Evolutionary conservation across 2,329 filamentous ascomycete species (phyloP).

Genomic region (Teratosphaeria destructans): DNA sequence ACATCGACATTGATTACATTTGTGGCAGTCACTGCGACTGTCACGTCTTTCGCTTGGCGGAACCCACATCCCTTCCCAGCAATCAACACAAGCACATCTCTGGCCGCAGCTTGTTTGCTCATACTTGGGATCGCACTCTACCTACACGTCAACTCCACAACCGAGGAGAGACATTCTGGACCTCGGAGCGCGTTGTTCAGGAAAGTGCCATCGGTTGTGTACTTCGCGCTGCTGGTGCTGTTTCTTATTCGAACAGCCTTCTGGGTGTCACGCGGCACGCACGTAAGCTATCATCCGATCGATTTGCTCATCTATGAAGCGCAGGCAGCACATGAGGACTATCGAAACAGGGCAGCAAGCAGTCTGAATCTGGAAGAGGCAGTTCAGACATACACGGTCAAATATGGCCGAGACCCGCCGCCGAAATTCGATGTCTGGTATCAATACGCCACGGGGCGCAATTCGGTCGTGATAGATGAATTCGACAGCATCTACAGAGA

Average conservation of each 20-base stretch:
- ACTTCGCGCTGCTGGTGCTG: slow-evolving; percentile 30
- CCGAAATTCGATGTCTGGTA: slow-evolving; percentile 53
- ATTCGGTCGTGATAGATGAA: slow-evolving; percentile 47
- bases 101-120: slow-evolving; percentile 12
- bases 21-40: slow-evolving; percentile 25
- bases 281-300: slow-evolving; percentile 43
- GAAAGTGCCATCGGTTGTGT: slow-evolving; percentile 21
- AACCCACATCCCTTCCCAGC: slow-evolving; percentile 23
- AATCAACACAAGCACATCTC: slow-evolving; percentile 11
- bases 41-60: slow-evolving; percentile 23
- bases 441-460: slow-evolving; percentile 42
- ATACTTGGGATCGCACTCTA: slow-evolving; percentile 24
- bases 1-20: slow-evolving; percentile 30
- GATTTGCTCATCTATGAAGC: slow-evolving; percentile 44
- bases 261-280: slow-evolving; percentile 30
- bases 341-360: slow-evolving; percentile 36
- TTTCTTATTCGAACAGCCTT: slow-evolving; percentile 33
- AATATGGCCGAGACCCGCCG: slow-evolving; percentile 46
- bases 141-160: slow-evolving; percentile 13
- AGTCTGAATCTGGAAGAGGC: slow-evolving; percentile 41
- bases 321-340: slow-evolving; percentile 38
- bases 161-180: slow-evolving; percentile 3
- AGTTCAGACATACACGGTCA: slow-evolving; percentile 40
- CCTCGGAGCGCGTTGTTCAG: slow-evolving; percentile 3
- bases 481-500: slow-evolving; percentile 50